A percentile compares a stretch with the other conserved stretches of the same genome.
These are phyloP conservation scores for Rhododendron kiyosumense DNA, from an alignment of 148 eudicot species.

Conservation along the genomic window DNA sequence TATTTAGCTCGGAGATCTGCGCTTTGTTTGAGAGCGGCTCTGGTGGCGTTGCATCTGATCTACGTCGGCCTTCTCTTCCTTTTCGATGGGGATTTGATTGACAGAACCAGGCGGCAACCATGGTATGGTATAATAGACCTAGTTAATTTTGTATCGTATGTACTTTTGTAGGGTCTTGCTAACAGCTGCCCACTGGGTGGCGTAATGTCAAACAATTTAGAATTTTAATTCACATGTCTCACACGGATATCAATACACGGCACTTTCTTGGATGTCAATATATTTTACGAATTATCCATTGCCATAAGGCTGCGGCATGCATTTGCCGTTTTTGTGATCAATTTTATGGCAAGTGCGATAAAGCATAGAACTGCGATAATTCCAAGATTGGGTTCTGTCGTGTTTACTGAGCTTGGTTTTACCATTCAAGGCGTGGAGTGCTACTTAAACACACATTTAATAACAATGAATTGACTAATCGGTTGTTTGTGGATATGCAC, in stretches of 20 bases:
- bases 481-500: neutral
- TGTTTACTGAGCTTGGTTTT: neutral
- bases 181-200: neutral
- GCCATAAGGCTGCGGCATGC: too few relatives aligned
- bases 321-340: too few relatives aligned
- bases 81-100: conserved; percentile 48
- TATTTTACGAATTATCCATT: too few relatives aligned
- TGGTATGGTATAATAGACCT: conserved; percentile 36
- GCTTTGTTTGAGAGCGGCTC: conserved; percentile 46
- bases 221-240: too few relatives aligned
- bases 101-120: conserved; percentile 39
- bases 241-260: neutral
- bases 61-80: conserved; percentile 46
- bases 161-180: neutral
- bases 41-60: conserved; percentile 63
- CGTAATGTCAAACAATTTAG: too few relatives aligned
- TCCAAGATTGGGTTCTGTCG: neutral
- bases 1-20: conserved; percentile 69
- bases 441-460: neutral
- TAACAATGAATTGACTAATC: neutral
- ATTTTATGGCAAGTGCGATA: neutral
- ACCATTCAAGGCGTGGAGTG: too few relatives aligned
- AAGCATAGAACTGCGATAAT: neutral
- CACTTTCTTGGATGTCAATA: neutral
- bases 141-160: neutral